Percentiles rank a stretch among this genome's conserved stretches.
phyloP scores from a whole-genome alignment of 164 flowering plant species.

The Berberis vulgaris region DNA sequence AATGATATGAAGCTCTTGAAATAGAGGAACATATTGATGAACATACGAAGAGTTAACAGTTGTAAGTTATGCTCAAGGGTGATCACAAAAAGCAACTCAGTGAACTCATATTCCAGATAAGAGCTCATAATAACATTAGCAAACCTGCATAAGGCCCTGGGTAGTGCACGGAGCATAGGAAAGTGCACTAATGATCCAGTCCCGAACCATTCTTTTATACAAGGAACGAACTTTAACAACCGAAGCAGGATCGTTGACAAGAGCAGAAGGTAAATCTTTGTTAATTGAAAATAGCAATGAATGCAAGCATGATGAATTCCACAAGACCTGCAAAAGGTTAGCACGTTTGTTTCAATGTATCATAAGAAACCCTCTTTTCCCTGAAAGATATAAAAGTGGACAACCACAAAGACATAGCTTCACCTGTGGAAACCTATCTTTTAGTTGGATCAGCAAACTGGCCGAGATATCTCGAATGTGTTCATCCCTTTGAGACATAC shows the following conservation, averaged over 20 bases:
- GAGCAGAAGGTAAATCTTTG: conserved; percentile 48
- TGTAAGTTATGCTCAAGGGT: too few relatives aligned
- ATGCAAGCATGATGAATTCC: conserved; percentile 93
- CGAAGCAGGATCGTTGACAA: conserved; percentile 85
- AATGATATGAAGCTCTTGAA: too few relatives aligned
- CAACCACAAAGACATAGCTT: conserved; percentile 1
- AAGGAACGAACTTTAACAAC: conserved; percentile 62
- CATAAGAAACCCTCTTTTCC: not conserved
- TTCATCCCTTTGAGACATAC: conserved; percentile 86
- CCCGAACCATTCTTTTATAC: conserved; percentile 72
- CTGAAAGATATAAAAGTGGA: not conserved
- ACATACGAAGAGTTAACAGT: too few relatives aligned
- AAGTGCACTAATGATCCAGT: conserved; percentile 81
- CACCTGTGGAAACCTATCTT: conserved; percentile 92
- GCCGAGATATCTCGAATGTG: conserved; percentile 80
- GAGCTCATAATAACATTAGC: conserved; percentile 2
- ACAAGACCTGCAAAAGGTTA: conserved; percentile 57
- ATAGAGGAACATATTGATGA: too few relatives aligned
- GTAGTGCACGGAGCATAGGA: conserved; percentile 97
- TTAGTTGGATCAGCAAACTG: conserved; percentile 58
- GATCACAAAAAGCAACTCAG: not conserved
- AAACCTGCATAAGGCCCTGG: conserved; percentile 98
- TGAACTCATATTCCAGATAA: not conserved
- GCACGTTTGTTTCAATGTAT: conserved; percentile 3
- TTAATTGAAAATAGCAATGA: conserved; percentile 66